Evolutionary conservation across 768 basidiomycete genomes (phyloP), one percentile per base, ranked within the genome.

Genomic region (Russula griseocarnosa): DNA sequence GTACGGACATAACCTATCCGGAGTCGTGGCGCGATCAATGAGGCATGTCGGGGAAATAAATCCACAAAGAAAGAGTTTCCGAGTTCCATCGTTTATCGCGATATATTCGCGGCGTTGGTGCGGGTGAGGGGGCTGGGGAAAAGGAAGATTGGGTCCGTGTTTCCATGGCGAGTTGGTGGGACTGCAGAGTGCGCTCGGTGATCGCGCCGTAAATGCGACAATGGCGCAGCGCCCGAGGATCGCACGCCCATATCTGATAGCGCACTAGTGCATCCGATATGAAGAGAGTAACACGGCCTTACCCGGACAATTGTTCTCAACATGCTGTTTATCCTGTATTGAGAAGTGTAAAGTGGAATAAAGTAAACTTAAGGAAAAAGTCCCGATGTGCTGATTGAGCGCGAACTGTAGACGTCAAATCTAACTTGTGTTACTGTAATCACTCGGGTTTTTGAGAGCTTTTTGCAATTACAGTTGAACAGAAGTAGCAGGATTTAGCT

Each of bases 151-250:
- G 30, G 54, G 55, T 32, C 60, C 60, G 55, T 56, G 59, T 65
- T 57, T 61, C 64, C 59, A 65, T 65, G 64, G 50, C 60, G 60
- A 65, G 60, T 56, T 60, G 55, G 55, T 44, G 44, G 44, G 22
- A 50, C 59, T 40, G n/a, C 10, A 47, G n/a, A 22, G 22, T 47
- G n/a, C 63, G 22, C 59, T 60, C 63, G 59, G 59, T 61, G 58
- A 65, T 61, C 63, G 53, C 63, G 36, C 63, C 30, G 58, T 61
- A 61, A 61, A 65, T 32, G 64, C 64, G 60, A 57, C 55, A 6
- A 42, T 9, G 40, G 64, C 55, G 36, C 64, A 56, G 14, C 34
- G 59, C 64, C 46, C 64, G 64, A 57, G 60, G 55, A 65, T 65
- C 58, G 46, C 53, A 49, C 58, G 53, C 54, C 60, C 57, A 63